Base-by-base conservation (phyloP, 495 filamentous ascomycete species). In the Glutinoglossum americanum region DNA sequence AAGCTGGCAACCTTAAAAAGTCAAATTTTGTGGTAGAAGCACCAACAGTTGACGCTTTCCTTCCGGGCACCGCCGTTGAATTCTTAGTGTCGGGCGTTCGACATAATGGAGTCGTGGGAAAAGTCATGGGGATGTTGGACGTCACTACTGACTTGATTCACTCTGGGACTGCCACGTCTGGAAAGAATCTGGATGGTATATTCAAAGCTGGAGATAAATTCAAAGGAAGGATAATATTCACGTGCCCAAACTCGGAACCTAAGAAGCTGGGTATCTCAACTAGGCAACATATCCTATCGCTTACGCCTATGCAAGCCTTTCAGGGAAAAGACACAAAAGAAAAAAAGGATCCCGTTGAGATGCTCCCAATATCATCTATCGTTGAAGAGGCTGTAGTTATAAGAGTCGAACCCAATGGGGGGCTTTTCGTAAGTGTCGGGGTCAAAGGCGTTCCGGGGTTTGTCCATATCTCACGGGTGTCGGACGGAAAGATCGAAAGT, bases 51-150 rank as follows among this genome's bases (percentile, higher is more conserved):
- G 81, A 85, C 67, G 76, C 83, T n/a, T 93, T 89, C 68, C 73
- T 95, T 9, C 92, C 92, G 1, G 92, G 92, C 54, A 87, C 85
- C 51, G 83, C 84, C 19, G 87, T 92, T 33, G 87, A 96, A 60
- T 75, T 95, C 45, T 73, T 96, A 55, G 72, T 97, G 27, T 81
- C 84, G 0, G 85, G 94, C 26, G 74, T 86, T 30, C 68, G 72
- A 3, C 44, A 72, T 0, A 72, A 66, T 28, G 80, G 80, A n/a
- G 66, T 83, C 61, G 76, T 77, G 30, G 92, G 92, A 58, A 94
- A 95, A 66, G 76, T 96, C 30, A 93, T 96, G 84, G 92, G 92
- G 8, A 77, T 85, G 68, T 67, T 98, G 55, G 84, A 94, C 69
- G 81, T 84, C 11, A 94, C 88, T 13, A 86, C 87, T 6, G 92